A percentile compares a stretch with the other conserved stretches of the same genome.
These are phyloP conservation scores for Pistacia atlantica DNA, from an alignment of 345 rosid genomes.

Conservation along the genomic window DNA sequence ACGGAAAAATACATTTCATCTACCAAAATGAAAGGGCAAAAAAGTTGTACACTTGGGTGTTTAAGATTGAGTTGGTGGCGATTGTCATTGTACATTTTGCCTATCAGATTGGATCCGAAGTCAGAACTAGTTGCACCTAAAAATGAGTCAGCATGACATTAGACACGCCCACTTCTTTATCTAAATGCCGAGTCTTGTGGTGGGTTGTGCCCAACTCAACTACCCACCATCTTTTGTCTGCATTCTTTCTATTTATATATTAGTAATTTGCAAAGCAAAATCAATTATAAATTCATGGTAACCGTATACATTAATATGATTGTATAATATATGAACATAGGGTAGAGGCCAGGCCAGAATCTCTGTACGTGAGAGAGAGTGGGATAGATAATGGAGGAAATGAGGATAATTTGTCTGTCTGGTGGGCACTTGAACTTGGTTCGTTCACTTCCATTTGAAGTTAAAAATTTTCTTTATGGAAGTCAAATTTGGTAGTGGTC, in stretches of 20 bases:
- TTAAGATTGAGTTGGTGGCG: background rate
- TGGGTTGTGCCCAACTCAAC: background rate
- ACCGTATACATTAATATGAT: background rate
- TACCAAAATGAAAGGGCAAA: background rate
- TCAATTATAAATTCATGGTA: background rate
- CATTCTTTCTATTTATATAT: background rate
- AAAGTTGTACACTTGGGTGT: background rate
- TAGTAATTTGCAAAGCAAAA: background rate
- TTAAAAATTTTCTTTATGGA: slow-evolving; percentile 79
- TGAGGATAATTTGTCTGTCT: background rate
- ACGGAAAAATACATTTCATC: background rate
- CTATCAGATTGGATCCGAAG: background rate
- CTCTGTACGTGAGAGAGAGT: slow-evolving; percentile 9
- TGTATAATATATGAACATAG: slow-evolving; percentile 1
- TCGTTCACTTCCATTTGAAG: background rate
- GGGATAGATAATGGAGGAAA: background rate
- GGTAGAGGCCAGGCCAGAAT: background rate
- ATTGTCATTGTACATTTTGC: background rate
- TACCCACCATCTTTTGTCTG: background rate
- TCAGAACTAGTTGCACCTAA: background rate
- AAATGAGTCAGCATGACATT: background rate
- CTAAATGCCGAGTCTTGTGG: background rate
- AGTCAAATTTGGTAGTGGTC: slow-evolving; percentile 72
- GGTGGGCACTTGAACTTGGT: background rate
- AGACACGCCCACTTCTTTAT: background rate